Evolutionary conservation across 179 eudicot species (phyloP).

Genomic region (Spergularia azorica): DNA sequence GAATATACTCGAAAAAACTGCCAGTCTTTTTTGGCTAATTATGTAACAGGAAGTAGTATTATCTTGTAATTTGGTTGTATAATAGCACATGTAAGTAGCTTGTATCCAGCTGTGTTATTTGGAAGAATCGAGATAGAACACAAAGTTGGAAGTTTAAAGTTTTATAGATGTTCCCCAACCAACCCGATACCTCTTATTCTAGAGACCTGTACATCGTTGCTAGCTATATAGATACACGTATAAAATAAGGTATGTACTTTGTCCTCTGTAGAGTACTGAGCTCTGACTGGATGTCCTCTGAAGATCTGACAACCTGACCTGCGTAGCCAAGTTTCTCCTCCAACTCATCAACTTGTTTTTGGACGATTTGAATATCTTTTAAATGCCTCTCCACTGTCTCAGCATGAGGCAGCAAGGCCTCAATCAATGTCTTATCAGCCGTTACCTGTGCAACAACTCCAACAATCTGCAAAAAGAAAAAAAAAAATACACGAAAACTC

Average conservation of each 20-base stretch:
- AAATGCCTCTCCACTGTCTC: constrained; percentile 70
- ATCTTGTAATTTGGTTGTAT: background rate
- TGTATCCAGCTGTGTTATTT: background rate
- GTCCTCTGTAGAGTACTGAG: constrained; percentile 52
- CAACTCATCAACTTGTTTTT: constrained; percentile 59
- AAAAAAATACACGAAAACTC: constrained; percentile 10
- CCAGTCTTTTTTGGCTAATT: background rate
- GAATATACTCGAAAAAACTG: no score
- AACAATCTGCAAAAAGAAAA: constrained; percentile 48
- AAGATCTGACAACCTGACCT: constrained; percentile 60
- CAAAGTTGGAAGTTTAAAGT: background rate
- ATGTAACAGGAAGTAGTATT: background rate
- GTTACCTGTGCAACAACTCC: constrained; percentile 87
- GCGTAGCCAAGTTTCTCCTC: constrained; percentile 60
- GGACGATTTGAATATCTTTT: constrained; percentile 59
- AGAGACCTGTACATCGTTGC: background rate
- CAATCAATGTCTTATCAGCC: constrained; percentile 80
- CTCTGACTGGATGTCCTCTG: constrained; percentile 69
- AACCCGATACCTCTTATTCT: background rate
- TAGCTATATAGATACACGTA: constrained; percentile 3
- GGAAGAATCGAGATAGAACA: background rate
- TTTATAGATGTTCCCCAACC: background rate
- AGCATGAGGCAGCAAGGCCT: constrained; percentile 67
- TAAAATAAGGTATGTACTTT: constrained; percentile 44
- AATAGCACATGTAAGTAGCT: background rate